Evolutionary conservation across 2,329 filamentous ascomycete species (phyloP), one percentile per base, ranked within the genome.

Genomic region (Penicillium sclerotiorum): DNA sequence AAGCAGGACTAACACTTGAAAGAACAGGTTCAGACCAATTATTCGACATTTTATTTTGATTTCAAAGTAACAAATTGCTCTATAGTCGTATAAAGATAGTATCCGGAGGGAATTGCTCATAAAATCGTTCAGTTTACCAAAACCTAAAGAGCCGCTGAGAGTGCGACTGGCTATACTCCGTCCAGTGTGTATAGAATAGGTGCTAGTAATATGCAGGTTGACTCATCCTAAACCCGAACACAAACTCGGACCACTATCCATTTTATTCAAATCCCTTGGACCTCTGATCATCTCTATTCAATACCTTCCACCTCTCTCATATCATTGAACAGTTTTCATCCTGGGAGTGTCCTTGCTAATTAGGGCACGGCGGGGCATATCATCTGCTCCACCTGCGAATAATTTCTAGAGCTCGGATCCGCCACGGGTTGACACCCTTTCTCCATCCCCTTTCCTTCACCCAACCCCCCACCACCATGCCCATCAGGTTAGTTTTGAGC

Each of bases 401-500:
- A 60, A 62, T 60, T 61, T 62, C 57, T 52, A 61, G 49, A 61
- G 59, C 59, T 61, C 50, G 45, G 50, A 38, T 55, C 56, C 53
- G 52, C 52, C 56, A 47, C 44, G 50, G 48, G 50, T 37, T 40
- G 44, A 47, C 48, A 23, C 52, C 47, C 42, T 47, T 55, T 54
- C 49, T 45, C 53, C 58, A 60, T 55, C 51, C 50, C 51, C 52
- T 55, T 42, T 18, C 40, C 44, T 27, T 20, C 18, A 13, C 43
- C 46, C 30, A 51, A 40, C 27, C 35, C 47, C 45, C 47, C 50
- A 51, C 42, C 57, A 62, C 47, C 42, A 71, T 71, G 68, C 67
- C 68, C 49, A 63, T 71, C 49, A 61, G 66, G 68, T 71, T 54
- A 68, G 67, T 50, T 17, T 20, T n/a, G n/a, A n/a, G n/a, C n/a